Base-by-base conservation (phyloP, 1,284 basidiomycete genomes). In the Sphaerobolus stellatus region DNA sequence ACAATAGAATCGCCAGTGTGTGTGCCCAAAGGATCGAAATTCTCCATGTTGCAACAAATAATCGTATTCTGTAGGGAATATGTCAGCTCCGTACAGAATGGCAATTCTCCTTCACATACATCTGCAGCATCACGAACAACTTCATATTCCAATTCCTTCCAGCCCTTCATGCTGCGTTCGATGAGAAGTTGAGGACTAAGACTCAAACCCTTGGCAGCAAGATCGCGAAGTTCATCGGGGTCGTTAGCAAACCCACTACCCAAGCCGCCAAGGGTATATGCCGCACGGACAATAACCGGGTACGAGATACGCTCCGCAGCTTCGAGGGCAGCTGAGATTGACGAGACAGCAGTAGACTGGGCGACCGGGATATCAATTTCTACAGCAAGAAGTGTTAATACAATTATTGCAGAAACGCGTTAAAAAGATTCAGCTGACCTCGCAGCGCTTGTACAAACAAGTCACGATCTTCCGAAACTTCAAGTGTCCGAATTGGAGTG, bases 1-100 rank as follows among this genome's bases (percentile, higher is more conserved):
- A 99, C 97, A 66, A 99, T 99, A n/a, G 96, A 99, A 72, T 99
- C 97, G 66, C 97, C 97, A n/a, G 97, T 99, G 73, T 99, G 97
- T 40, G 94, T 98, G 61, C 97, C 97, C 58, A 99, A 87, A 20
- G 97, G 97, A 69, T 99, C 97, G 64, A 99, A 99, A 76, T 99
- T 99, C 75, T 97, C 92, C 92, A 94, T 94, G 72, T 95, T 95
- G 74, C 93, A 96, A 75, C 93, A 95, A 65, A 95, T 95, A 69
- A 95, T 93, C 9, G 93, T 93, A 72, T 93, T 93, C 86, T 90
- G 60, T n/a, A 14, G 27, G 53, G 28, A 46, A 41, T 4, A 64
- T 56, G 66, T 69, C 24, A 57, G n/a, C 7, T 18, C 30, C 16
- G 18, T 2, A 22, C 9, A n/a, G 22, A 36, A 28, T 28, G 18